These are phyloP conservation scores for Stephania yunnanensis DNA, from an alignment of 164 flowering plant species.

Conservation along the genomic window DNA sequence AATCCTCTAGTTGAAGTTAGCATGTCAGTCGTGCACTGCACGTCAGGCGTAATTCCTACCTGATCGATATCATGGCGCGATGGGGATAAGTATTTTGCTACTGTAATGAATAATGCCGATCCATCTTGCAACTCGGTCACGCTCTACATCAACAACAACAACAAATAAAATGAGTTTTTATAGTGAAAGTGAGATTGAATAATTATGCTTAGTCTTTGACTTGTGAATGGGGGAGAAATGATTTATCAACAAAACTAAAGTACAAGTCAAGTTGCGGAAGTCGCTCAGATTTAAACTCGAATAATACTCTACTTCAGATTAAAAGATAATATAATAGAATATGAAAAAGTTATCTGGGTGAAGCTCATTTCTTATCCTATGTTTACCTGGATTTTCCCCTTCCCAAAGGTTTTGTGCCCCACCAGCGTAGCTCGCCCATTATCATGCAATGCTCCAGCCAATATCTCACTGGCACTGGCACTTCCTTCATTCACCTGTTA, in stretches of 20 bases:
- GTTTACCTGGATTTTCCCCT: slow-evolving; percentile 92
- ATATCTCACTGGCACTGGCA: slow-evolving; percentile 95
- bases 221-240: too few species aligned
- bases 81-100: slow-evolving; percentile 90
- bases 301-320: not conserved
- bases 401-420: slow-evolving; percentile 89
- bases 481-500: slow-evolving; percentile 90
- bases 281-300: not conserved
- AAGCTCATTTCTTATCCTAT: not conserved
- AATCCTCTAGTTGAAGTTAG: slow-evolving; percentile 43
- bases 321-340: too few species aligned
- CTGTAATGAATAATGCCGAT: slow-evolving; percentile 86
- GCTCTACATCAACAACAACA: slow-evolving; percentile 43
- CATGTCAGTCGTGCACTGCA: slow-evolving; percentile 81
- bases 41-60: slow-evolving; percentile 84
- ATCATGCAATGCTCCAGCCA: slow-evolving; percentile 97
- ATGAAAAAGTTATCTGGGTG: not conserved
- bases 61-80: slow-evolving; percentile 90
- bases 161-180: not conserved
- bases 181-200: not conserved
- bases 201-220: not conserved
- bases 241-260: too few species aligned
- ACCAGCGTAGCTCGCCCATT: slow-evolving; percentile 91
- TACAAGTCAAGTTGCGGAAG: too few species aligned
- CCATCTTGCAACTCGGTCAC: slow-evolving; percentile 95